Percentiles rank a stretch among this genome's conserved stretches.
phyloP scores from a whole-genome alignment of 1,139 yeast species.

The Geotrichum klebahnii region DNA sequence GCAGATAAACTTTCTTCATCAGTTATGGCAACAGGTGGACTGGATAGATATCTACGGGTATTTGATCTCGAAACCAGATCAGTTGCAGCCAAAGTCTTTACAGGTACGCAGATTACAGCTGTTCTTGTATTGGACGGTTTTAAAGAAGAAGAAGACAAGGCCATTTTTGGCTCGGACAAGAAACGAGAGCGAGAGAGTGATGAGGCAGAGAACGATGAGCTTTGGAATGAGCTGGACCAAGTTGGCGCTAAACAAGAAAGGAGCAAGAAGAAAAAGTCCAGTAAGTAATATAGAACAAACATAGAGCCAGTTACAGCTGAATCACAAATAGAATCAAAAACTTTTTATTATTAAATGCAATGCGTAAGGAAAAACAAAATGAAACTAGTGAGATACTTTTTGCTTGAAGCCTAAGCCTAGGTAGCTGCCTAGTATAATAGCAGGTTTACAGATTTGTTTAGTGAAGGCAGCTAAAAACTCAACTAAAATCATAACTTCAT shows the following conservation, averaged over 20 bases:
- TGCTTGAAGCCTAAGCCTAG: constrained; percentile 11
- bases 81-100: constrained; percentile 63
- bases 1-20: neutral
- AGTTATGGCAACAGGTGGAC: constrained; percentile 62
- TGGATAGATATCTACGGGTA: constrained; percentile 80
- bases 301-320: neutral
- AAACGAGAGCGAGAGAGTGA: constrained; percentile 13
- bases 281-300: neutral
- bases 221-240: constrained; percentile 20
- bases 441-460: constrained; percentile 35
- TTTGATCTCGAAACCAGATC: constrained; percentile 59
- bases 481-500: constrained; percentile 35
- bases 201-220: constrained; percentile 19
- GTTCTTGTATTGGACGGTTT: constrained; percentile 46
- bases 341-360: neutral
- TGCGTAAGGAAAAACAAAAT: neutral
- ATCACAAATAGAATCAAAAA: neutral
- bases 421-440: constrained; percentile 31
- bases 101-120: constrained; percentile 68
- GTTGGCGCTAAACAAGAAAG: constrained; percentile 7
- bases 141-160: constrained; percentile 20
- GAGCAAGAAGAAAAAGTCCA: constrained; percentile 3
- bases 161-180: neutral
- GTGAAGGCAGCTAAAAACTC: constrained; percentile 34
- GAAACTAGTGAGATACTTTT: neutral